Conservation (phyloP, 1,284 basidiomycete genomes). For the Puccinia horiana region DNA sequence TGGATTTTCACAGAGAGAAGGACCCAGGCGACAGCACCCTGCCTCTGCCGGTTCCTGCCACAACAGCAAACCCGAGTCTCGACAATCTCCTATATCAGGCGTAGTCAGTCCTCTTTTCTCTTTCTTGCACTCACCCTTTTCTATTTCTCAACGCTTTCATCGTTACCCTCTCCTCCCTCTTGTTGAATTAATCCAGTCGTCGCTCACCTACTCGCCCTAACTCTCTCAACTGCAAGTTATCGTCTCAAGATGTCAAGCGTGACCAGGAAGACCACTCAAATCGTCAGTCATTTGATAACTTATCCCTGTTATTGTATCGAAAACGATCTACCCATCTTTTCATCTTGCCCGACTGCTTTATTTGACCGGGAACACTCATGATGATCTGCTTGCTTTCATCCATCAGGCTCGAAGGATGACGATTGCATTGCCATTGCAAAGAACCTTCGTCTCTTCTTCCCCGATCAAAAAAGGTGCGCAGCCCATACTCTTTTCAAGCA, state of each 20-base stretch:
- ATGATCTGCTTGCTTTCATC: background rate
- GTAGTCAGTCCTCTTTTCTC: background rate
- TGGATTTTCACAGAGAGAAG: too few relatives aligned
- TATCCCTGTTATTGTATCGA: background rate
- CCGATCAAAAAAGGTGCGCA: constrained; percentile 35
- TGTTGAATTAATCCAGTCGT: background rate
- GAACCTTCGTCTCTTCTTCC: constrained; percentile 37
- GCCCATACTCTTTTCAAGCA: background rate
- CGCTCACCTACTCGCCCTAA: background rate
- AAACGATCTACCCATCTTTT: background rate
- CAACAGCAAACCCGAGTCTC: too few relatives aligned
- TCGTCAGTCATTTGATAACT: background rate
- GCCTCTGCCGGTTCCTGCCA: too few relatives aligned
- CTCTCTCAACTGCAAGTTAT: background rate
- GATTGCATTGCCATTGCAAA: constrained; percentile 19
- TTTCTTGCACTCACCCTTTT: too few relatives aligned
- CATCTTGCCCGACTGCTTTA: background rate
- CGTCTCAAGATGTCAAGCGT: background rate
- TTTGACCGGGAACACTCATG: background rate
- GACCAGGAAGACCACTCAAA: constrained; percentile 11
- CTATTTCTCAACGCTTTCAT: too few relatives aligned
- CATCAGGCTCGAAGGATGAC: constrained; percentile 22
- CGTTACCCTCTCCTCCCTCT: background rate
- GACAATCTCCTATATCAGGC: too few relatives aligned
- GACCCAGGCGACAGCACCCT: too few relatives aligned